phyloP scores from a whole-genome alignment of 2,329 filamentous ascomycete species.

The Diaporthe caulivora region DNA sequence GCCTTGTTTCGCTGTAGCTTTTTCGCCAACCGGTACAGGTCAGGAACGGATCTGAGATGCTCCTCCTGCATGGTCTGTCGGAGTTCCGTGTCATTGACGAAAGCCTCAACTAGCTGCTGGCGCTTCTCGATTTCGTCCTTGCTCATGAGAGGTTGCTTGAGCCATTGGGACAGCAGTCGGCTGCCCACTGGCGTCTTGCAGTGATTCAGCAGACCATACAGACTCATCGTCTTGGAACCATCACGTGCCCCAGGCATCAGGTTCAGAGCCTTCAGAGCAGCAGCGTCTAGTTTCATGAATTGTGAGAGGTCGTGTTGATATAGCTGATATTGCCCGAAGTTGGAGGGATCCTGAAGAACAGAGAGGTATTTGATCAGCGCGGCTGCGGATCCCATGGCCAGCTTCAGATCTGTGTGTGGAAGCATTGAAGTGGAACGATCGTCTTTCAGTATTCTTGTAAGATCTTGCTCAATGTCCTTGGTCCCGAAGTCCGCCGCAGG shows the following conservation, averaged over 20 bases:
- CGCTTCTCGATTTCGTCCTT: conserved; percentile 88
- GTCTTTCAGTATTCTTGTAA: conserved; percentile 88
- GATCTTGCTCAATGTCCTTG: conserved; percentile 95
- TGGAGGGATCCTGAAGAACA: conserved; percentile 89
- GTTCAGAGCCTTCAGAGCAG: conserved; percentile 92
- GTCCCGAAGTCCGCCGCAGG: conserved; percentile 82
- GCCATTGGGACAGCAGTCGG: conserved; percentile 90
- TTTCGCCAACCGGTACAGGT: conserved; percentile 93
- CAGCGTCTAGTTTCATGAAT: conserved; percentile 98
- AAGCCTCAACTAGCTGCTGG: conserved; percentile 95
- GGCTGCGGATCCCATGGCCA: conserved; percentile 95
- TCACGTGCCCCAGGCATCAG: conserved; percentile 96
- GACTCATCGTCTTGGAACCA: conserved; percentile 96
- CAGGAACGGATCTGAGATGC: conserved; percentile 91
- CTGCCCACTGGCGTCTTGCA: conserved; percentile 97
- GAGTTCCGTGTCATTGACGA: conserved; percentile 91
- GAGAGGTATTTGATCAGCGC: conserved; percentile 95
- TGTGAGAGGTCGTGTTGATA: conserved; percentile 98
- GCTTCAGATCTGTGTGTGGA: conserved; percentile 91
- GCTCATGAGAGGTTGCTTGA: conserved; percentile 97
- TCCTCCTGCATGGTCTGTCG: conserved; percentile 97
- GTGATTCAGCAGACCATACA: conserved; percentile 94
- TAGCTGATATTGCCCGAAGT: conserved; percentile 96
- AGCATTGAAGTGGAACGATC: conserved; percentile 82
- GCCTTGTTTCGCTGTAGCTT: conserved; percentile 93